These are phyloP conservation scores for Penicillium brasilianum DNA, from an alignment of 2,329 filamentous ascomycete genomes.

Conservation along the genomic window DNA sequence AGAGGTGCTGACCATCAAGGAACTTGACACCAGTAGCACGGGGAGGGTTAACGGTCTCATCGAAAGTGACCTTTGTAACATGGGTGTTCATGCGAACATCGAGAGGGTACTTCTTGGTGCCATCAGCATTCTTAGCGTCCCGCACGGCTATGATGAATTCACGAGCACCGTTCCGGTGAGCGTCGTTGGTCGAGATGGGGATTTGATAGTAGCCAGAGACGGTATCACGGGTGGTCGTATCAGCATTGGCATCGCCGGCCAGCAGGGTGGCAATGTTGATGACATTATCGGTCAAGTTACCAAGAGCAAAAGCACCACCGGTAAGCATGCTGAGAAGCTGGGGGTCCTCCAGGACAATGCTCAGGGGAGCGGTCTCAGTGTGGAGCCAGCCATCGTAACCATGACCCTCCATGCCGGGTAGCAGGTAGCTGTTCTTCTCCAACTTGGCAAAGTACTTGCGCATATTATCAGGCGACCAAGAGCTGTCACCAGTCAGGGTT, in stretches of 20 bases:
- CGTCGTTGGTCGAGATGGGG: slow-evolving; percentile 52
- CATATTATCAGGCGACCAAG: slow-evolving; percentile 65
- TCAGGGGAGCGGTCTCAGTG: slow-evolving; percentile 45
- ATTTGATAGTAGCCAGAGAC: slow-evolving; percentile 62
- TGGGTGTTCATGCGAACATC: slow-evolving; percentile 58
- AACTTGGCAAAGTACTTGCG: slow-evolving; percentile 60
- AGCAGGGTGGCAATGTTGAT: slow-evolving; percentile 54
- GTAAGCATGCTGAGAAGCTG: slow-evolving; percentile 60
- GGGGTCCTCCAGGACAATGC: slow-evolving; percentile 57
- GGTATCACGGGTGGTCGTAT: slow-evolving; percentile 53
- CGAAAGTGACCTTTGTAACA: slow-evolving; percentile 54
- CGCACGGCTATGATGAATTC: slow-evolving; percentile 46
- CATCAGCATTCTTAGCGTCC: slow-evolving; percentile 32
- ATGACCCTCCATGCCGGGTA: slow-evolving; percentile 52
- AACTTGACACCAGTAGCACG: slow-evolving; percentile 57
- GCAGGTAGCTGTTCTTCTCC: slow-evolving; percentile 60
- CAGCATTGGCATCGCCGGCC: slow-evolving; percentile 58
- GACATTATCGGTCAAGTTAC: slow-evolving; percentile 49
- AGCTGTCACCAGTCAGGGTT: slow-evolving; percentile 62
- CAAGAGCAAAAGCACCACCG: slow-evolving; percentile 60
- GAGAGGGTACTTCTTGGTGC: slow-evolving; percentile 56
- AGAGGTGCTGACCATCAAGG: slow-evolving; percentile 54
- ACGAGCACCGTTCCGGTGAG: slow-evolving; percentile 41
- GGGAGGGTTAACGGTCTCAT: slow-evolving; percentile 43
- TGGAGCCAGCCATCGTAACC: slow-evolving; percentile 37